Evolutionary conservation across 495 filamentous ascomycete genomes (phyloP), one percentile per base, ranked within the genome.

Genomic region (Podospora appendiculata): DNA sequence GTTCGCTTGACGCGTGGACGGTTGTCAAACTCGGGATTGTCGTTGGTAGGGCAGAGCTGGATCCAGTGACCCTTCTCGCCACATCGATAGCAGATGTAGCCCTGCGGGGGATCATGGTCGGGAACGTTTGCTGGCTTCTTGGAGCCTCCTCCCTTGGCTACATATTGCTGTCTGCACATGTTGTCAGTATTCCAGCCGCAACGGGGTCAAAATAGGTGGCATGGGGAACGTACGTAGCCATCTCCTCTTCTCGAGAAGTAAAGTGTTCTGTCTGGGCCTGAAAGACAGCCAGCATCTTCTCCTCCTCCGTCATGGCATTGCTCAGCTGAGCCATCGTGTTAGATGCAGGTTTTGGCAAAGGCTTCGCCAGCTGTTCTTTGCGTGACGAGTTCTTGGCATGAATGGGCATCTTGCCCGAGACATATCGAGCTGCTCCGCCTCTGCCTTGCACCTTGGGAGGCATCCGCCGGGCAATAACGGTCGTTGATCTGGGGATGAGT

Each of bases 21-120:
- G 54, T 88, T 87, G 69, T 97, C 92, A 61, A 87, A 97, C 41
- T 89, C 89, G 3, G 94, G 92, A 60, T 99, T 92, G 65, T 95
- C 88, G 65, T 99, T 99, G 13, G 93, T 99, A 14, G 93, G 93
- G 56, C 93, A 98, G 10, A 83, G 81, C 70, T 96, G 89, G 50
- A 99, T 99, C 90, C 92, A 97, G 67, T 99, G 93, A 18, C 94
- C 93, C 73, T 97, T 98, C 68, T 96, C 87, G 52, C 90, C 86
- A 69, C 93, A 99, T n/a, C 93, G 87, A 60, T 96, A 95, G 70
- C 93, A 99, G 52, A 96, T 80, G 66, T 99, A 99, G 34, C 91
- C 90, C 19, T 86, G 83, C 6, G 93, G 91, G 13, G 92, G 91
- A 9, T 89, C 87, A 60, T 94, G 89, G 55, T 92, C 88, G 14